Percentiles rank a stretch among this genome's conserved stretches.
Conservation (phyloP, 257 asterid species). For the Euphrasia confusa region DNA sequence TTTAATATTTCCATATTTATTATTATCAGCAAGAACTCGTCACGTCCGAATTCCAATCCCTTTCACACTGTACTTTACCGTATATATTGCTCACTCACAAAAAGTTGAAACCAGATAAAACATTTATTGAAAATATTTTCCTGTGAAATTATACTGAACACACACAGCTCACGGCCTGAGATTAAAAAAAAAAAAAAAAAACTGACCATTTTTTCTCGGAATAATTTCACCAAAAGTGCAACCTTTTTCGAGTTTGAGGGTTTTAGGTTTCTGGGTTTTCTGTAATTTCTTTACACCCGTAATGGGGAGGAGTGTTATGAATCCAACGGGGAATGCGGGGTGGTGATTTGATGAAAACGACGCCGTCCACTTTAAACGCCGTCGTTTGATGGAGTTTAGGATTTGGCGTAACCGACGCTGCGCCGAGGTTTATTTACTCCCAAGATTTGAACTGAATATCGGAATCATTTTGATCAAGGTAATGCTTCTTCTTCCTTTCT, state of each 20-base stretch:
- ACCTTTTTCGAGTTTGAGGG: constrained; percentile 24
- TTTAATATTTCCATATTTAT: too few species aligned
- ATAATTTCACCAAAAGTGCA: neutral
- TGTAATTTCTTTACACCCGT: too few species aligned
- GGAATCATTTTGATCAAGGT: constrained; percentile 43
- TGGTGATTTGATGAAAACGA: constrained; percentile 62
- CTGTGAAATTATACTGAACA: too few species aligned
- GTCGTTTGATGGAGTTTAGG: constrained; percentile 76
- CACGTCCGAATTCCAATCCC: too few species aligned
- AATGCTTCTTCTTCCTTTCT: constrained; percentile 1
- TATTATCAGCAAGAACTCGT: too few species aligned
- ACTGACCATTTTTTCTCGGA: neutral
- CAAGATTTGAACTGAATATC: constrained; percentile 41
- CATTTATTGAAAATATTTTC: too few species aligned
- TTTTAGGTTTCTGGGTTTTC: constrained; percentile 34
- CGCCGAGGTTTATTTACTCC: constrained; percentile 38
- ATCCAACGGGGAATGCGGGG: constrained; percentile 20
- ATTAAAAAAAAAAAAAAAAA: too few species aligned
- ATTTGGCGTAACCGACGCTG: constrained; percentile 59
- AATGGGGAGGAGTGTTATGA: too few species aligned
- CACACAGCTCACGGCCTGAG: too few species aligned
- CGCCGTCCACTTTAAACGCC: constrained; percentile 38
- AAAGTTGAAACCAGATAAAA: too few species aligned
- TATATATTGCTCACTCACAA: too few species aligned
- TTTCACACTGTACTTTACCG: too few species aligned